phyloP scores from a whole-genome alignment of 2,329 filamentous ascomycete species.

The Alternaria metachromatica region DNA sequence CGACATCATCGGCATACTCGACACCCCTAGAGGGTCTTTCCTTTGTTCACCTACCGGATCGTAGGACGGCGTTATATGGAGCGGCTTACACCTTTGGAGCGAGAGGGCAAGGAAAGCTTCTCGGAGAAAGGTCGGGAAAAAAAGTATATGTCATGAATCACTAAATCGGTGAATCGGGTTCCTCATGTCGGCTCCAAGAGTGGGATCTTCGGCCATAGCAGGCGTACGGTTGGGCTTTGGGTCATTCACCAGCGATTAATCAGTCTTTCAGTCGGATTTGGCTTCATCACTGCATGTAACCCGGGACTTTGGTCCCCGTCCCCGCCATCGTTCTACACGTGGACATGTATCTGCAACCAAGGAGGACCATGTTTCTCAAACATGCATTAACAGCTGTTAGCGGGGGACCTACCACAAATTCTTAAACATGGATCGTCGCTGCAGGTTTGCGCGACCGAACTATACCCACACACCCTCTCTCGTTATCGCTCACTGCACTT shows the following conservation, averaged over 20 bases:
- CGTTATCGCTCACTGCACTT: not conserved
- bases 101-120: not conserved
- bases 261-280: not conserved
- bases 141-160: not conserved
- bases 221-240: not conserved
- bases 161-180: not conserved
- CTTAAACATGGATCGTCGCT: not conserved
- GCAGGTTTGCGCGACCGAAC: not conserved
- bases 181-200: not conserved
- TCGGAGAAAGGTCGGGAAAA: not conserved
- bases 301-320: not conserved
- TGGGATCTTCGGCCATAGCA: not conserved
- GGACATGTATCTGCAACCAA: not conserved
- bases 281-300: not conserved
- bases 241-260: not conserved
- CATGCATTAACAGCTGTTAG: not conserved
- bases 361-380: not conserved
- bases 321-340: not conserved
- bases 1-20: not conserved
- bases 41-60: not conserved
- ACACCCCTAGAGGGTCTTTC: not conserved
- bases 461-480: not conserved
- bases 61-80: slow-evolving; percentile 3
- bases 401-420: not conserved
- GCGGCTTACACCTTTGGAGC: not conserved